A percentile compares a stretch with the other conserved stretches of the same genome.
These are phyloP conservation scores for Cercospora janseana DNA, from an alignment of 2,329 filamentous ascomycete genomes.

Conservation along the genomic window DNA sequence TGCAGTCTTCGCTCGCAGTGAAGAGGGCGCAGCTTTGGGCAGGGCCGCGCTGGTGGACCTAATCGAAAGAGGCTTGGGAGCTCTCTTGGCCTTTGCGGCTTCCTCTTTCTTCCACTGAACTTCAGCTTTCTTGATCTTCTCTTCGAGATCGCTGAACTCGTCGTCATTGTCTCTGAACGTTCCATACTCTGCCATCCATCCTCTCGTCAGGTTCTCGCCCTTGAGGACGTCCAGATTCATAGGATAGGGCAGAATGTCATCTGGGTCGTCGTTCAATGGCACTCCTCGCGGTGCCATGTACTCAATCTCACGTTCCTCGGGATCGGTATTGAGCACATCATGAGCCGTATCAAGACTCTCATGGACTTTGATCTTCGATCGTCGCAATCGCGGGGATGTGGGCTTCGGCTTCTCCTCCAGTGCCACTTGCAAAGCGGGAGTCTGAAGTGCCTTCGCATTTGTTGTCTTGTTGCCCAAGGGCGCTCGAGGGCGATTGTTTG, in stretches of 20 bases:
- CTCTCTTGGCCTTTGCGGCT: constrained; percentile 26
- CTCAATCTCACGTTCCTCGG: constrained; percentile 73
- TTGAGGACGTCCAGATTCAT: constrained; percentile 43
- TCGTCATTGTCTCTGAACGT: constrained; percentile 63
- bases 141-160: constrained; percentile 65
- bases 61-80: constrained; percentile 16
- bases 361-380: constrained; percentile 60
- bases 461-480: constrained; percentile 93
- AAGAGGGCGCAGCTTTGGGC: constrained; percentile 45
- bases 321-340: constrained; percentile 24
- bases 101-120: constrained; percentile 24
- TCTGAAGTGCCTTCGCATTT: constrained; percentile 78
- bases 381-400: constrained; percentile 56
- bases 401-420: constrained; percentile 48
- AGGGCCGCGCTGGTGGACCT: not conserved
- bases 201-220: constrained; percentile 53
- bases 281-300: constrained; percentile 77
- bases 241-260: constrained; percentile 33
- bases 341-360: constrained; percentile 44
- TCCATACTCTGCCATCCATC: constrained; percentile 52
- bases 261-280: constrained; percentile 39
- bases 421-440: constrained; percentile 57
- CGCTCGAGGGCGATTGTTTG: constrained; percentile 73
- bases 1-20: constrained; percentile 53
- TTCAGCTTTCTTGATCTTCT: constrained; percentile 43